Conservation (phyloP, 352 stramenopile genomes). For the Pythium myriotylum region DNA sequence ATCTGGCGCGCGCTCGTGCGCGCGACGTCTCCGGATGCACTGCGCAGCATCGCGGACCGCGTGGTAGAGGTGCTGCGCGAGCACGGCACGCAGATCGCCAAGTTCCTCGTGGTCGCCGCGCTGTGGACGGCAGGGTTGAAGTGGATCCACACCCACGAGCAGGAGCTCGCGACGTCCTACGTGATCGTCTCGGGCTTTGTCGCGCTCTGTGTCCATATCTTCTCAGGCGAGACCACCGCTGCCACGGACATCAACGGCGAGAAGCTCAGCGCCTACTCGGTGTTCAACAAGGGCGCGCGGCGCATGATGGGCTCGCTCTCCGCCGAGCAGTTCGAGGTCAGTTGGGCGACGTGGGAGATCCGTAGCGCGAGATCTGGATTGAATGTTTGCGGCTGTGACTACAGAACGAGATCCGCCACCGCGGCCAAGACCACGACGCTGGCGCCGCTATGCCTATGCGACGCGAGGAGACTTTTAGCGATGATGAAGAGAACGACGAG, state of each 20-base stretch:
- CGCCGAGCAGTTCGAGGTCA: conserved; percentile 83
- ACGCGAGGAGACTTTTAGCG: conserved; percentile 26
- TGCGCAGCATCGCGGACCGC: conserved; percentile 14
- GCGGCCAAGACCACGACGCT: conserved; percentile 23
- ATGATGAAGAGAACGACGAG: conserved; percentile 48
- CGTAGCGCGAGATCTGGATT: too few relatives aligned
- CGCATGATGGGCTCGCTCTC: conserved; percentile 82
- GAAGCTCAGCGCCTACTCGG: conserved; percentile 77
- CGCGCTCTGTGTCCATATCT: conserved; percentile 41
- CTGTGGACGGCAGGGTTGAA: conserved; percentile 52
- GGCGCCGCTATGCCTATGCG: conserved; percentile 24
- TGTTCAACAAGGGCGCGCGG: conserved; percentile 72
- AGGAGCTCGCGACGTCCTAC: conserved; percentile 66
- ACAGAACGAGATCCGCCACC: conserved; percentile 80
- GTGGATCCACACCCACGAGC: conserved; percentile 47
- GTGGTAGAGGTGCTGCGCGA: not conserved
- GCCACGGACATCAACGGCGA: conserved; percentile 11
- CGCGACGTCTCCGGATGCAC: conserved; percentile 39
- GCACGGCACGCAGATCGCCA: conserved; percentile 30
- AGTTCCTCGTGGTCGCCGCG: conserved; percentile 18
- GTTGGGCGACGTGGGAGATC: not conserved
- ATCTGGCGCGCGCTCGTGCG: conserved; percentile 37
- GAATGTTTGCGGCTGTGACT: too few relatives aligned
- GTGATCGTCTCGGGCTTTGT: conserved; percentile 61
- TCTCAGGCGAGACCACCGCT: conserved; percentile 24